These are phyloP conservation scores for Nissolia schottii DNA, from an alignment of 306 rosid species.

Conservation along the genomic window DNA sequence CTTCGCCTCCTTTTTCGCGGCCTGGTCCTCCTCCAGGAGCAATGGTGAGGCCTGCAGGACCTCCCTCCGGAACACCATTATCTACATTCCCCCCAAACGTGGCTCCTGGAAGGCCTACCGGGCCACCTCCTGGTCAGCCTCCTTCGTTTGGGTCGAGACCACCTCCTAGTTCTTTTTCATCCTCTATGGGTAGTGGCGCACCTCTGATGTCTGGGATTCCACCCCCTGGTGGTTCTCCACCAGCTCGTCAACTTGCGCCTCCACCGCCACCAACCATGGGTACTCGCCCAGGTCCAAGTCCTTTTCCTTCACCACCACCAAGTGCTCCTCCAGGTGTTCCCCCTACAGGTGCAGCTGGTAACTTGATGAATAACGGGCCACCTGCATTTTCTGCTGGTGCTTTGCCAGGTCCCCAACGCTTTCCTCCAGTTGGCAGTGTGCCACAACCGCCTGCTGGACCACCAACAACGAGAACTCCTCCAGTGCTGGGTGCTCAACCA, in stretches of 20 bases:
- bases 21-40: slow-evolving; percentile 72
- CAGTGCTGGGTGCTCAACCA: slow-evolving; percentile 50
- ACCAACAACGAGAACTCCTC: slow-evolving; percentile 52
- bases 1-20: slow-evolving; percentile 49
- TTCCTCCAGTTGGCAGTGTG: slow-evolving; percentile 41
- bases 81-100: slow-evolving; percentile 38
- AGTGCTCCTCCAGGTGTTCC: slow-evolving; percentile 30
- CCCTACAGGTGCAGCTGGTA: slow-evolving; percentile 35
- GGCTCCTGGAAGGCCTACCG: slow-evolving; percentile 37
- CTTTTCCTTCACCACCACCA: slow-evolving; percentile 40
- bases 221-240: slow-evolving; percentile 44
- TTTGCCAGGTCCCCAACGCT: slow-evolving; percentile 52
- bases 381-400: slow-evolving; percentile 51
- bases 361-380: slow-evolving; percentile 77
- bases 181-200: slow-evolving; percentile 30
- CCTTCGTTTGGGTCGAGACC: slow-evolving; percentile 46
- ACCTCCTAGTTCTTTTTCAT: slow-evolving; percentile 42
- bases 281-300: slow-evolving; percentile 31
- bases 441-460: slow-evolving; percentile 56
- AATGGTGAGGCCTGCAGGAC: slow-evolving; percentile 44
- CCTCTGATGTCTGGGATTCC: slow-evolving; percentile 46
- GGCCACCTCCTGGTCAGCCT: slow-evolving; percentile 44
- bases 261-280: slow-evolving; percentile 28
- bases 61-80: slow-evolving; percentile 49
- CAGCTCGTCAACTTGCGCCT: slow-evolving; percentile 37